Conservation (phyloP, 208 protist genomes). For the Leishmania major region DNA sequence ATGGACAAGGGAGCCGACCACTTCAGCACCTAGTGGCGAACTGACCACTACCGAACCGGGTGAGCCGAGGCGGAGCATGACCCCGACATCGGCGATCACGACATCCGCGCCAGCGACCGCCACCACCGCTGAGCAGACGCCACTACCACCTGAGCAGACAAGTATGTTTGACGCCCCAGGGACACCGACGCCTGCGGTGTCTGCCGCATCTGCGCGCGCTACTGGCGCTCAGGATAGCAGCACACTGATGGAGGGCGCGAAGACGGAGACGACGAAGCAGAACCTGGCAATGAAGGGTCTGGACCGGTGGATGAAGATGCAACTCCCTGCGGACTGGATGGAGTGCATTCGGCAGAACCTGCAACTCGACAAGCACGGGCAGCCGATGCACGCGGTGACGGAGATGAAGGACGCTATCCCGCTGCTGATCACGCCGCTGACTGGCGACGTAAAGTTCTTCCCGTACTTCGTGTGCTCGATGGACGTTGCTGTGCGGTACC, state of each 20-base stretch:
- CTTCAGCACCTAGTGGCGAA: not conserved
- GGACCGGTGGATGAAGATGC: constrained; percentile 2
- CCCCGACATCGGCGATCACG: not conserved
- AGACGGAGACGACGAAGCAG: not conserved
- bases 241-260: not conserved
- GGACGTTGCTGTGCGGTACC: constrained; percentile 42
- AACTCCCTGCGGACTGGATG: constrained; percentile 17
- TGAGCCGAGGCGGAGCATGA: no score
- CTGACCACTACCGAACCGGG: not conserved
- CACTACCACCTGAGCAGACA: no score
- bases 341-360: constrained; percentile 31
- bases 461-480: constrained; percentile 40
- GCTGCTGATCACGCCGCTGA: constrained; percentile 46
- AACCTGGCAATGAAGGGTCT: not conserved
- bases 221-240: not conserved
- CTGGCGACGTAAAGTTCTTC: constrained; percentile 38
- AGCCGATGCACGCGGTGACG: constrained; percentile 11
- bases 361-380: constrained; percentile 20
- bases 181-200: not conserved
- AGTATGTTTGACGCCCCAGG: no score
- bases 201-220: not conserved
- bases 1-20: not conserved
- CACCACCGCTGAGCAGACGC: not conserved
- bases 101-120: not conserved
- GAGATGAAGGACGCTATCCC: constrained; percentile 35